phyloP scores from a whole-genome alignment of 129 eudicot species.

The Centella asiatica region DNA sequence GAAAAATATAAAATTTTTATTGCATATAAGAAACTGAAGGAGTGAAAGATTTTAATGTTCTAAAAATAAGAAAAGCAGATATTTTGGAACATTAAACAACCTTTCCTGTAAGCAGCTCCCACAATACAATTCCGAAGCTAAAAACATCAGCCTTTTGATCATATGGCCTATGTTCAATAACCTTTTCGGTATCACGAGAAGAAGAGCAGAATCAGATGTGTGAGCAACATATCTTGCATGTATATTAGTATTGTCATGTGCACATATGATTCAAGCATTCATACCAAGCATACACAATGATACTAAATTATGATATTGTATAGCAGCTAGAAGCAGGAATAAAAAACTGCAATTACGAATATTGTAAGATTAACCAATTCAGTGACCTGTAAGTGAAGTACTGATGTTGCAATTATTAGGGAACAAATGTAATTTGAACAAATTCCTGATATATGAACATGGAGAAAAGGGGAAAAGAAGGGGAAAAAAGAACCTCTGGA shows the following conservation, averaged over 20 bases:
- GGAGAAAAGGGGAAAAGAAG: too few relatives aligned
- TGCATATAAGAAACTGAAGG: neutral
- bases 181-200: conserved; percentile 26
- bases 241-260: neutral
- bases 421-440: neutral
- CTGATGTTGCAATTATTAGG: neutral
- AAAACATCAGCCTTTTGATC: conserved; percentile 55
- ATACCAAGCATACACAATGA: neutral
- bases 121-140: conserved; percentile 52
- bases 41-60: neutral
- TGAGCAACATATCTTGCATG: neutral
- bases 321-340: neutral
- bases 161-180: conserved; percentile 52
- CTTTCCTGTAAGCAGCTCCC: conserved; percentile 58
- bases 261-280: too few relatives aligned
- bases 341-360: neutral
- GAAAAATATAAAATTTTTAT: neutral
- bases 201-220: conserved; percentile 2
- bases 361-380: neutral
- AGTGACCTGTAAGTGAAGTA: neutral
- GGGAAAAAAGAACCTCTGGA: conserved; percentile 37
- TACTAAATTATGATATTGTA: neutral
- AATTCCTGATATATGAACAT: neutral
- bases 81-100: conserved; percentile 15
- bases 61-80: neutral